Evolutionary conservation across 139 green algal genomes (phyloP).

Genomic region (Coelastrella sp.): DNA sequence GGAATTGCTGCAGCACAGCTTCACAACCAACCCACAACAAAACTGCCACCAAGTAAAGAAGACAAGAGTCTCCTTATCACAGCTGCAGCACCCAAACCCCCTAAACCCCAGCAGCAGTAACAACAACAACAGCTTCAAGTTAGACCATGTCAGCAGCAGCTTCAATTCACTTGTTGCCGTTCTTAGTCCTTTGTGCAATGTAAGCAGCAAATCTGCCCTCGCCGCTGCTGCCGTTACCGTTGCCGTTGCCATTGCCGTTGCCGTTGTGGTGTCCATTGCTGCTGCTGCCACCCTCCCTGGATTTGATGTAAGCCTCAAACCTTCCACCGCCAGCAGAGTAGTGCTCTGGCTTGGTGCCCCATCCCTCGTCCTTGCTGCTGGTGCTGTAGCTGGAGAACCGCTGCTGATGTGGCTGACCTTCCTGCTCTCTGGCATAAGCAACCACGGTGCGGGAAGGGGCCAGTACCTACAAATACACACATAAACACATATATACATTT

Average conservation of each 20-base stretch:
- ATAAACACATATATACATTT: background rate
- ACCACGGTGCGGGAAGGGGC: conserved; percentile 71
- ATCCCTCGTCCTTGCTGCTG: background rate
- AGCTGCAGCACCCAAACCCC: no score
- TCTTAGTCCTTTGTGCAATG: background rate
- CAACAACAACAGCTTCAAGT: no score
- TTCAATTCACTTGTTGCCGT: background rate
- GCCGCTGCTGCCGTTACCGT: conserved; percentile 14
- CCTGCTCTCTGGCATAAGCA: conserved; percentile 64
- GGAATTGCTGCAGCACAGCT: no score
- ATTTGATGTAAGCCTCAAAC: conserved; percentile 28
- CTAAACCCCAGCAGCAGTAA: no score
- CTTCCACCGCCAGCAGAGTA: background rate
- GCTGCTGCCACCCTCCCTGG: background rate
- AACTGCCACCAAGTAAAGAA: no score
- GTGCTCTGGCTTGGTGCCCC: background rate
- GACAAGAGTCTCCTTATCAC: no score
- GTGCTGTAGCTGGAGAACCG: conserved; percentile 2
- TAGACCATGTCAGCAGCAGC: no score
- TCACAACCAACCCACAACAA: no score
- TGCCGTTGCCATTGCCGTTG: conserved; percentile 14
- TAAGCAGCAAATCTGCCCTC: conserved; percentile 30
- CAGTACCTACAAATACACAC: conserved; percentile 59
- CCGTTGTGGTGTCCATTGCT: background rate
- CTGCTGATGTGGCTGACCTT: conserved; percentile 24